A percentile compares a stretch with the other conserved stretches of the same genome.
Evolutionary conservation across 2,329 filamentous ascomycete species (phyloP).

Genomic region (Helotiales sp.): DNA sequence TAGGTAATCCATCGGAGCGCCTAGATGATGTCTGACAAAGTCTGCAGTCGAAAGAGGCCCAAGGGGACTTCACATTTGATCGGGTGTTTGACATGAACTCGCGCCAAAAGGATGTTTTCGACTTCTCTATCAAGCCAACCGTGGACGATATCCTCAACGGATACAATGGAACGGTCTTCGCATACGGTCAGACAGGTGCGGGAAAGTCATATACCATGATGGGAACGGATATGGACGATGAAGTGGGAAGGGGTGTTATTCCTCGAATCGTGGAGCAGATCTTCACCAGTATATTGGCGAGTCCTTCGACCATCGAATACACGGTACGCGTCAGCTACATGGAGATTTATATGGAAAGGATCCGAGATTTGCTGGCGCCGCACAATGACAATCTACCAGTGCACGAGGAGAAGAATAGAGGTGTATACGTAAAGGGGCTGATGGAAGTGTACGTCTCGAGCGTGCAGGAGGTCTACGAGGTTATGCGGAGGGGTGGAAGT

Average conservation of each 20-base stretch:
- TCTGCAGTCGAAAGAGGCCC: slow-evolving; percentile 74
- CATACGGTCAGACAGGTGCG: slow-evolving; percentile 96
- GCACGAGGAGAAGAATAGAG: slow-evolving; percentile 96
- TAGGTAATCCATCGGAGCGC: slow-evolving; percentile 47
- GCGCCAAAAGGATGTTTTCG: slow-evolving; percentile 90
- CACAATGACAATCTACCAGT: slow-evolving; percentile 95
- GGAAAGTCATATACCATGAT: slow-evolving; percentile 99
- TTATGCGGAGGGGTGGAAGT: slow-evolving; percentile 89
- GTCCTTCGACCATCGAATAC: slow-evolving; percentile 92
- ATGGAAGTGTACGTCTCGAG: slow-evolving; percentile 94
- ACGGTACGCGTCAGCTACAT: slow-evolving; percentile 99
- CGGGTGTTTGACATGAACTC: slow-evolving; percentile 95
- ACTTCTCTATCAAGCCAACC: slow-evolving; percentile 93
- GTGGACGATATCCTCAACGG: slow-evolving; percentile 98
- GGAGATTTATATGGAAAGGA: slow-evolving; percentile 99
- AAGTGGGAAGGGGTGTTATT: slow-evolving; percentile 86
- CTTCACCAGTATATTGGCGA: slow-evolving; percentile 90
- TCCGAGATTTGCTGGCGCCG: slow-evolving; percentile 87
- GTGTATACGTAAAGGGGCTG: slow-evolving; percentile 94
- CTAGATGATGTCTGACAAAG: slow-evolving; percentile 29
- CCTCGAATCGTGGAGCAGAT: slow-evolving; percentile 97
- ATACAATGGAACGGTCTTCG: slow-evolving; percentile 98
- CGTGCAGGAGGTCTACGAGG: slow-evolving; percentile 93
- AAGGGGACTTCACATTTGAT: slow-evolving; percentile 92
- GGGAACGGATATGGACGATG: slow-evolving; percentile 91